Base-by-base conservation (phyloP, 78 protist genomes). In the Pirum gemmata region DNA sequence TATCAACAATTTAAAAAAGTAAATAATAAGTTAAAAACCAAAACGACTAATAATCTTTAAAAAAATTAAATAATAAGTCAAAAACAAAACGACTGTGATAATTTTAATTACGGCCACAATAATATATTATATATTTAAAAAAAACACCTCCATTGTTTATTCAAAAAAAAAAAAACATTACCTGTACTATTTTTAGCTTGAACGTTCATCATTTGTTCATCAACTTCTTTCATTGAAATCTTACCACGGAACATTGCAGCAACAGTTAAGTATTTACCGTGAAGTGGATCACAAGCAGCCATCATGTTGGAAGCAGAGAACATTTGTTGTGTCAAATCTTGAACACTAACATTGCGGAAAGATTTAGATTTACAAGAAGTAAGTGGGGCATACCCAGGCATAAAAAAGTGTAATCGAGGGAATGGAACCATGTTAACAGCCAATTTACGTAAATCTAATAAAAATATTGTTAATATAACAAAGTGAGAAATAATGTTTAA, bases 401-500 rank as follows among this genome's bases (percentile, higher is more conserved):
- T 83, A 96, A 97, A 96, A 96, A 98, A 98, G 93, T 97, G 99
- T 41, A 98, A 95, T 41, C 99, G 97, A 36, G 99, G 99, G 98
- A 97, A 98, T 87, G 99, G 99, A 37, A 98, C 92, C 87, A 98
- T 89, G 94, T 98, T 98, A 92, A 97, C 99, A 82, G 97, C 98
- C 27, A 98, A 91, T 94, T 97, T 97, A 86, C 99, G 93, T 27
- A 97, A 91, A 91, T 98, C 99, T n/a, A n/a, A n/a, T n/a, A n/a
- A n/a, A n/a, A n/a, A n/a, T n/a, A n/a, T n/a, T n/a, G n/a, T n/a
- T n/a, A n/a, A n/a, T n/a, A n/a, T n/a, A n/a, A n/a, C n/a, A n/a
- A n/a, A n/a, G n/a, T n/a, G n/a, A n/a, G n/a, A n/a, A n/a, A n/a
- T n/a, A n/a, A n/a, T n/a, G n/a, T n/a, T n/a, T n/a, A n/a, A n/a